Conservation (phyloP, 257 asterid genomes). For the Nicotiana tabacum region DNA sequence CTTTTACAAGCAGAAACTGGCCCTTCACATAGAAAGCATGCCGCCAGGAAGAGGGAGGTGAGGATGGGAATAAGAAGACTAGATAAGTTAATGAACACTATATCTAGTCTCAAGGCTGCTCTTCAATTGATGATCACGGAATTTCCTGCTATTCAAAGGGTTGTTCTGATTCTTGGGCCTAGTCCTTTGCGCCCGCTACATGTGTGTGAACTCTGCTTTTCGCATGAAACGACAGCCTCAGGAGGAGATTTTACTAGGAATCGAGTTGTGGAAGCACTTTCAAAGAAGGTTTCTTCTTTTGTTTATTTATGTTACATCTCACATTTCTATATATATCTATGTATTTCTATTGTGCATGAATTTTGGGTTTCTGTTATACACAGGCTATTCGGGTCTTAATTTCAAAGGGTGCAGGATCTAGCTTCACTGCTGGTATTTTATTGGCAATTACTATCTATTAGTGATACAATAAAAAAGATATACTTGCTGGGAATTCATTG, state of each 20-base stretch:
- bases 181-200: constrained; percentile 83
- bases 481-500: neutral
- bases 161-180: constrained; percentile 70
- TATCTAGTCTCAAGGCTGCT: constrained; percentile 53
- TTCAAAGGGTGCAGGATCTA: constrained; percentile 85
- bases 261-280: constrained; percentile 58
- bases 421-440: constrained; percentile 56
- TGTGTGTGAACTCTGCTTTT: constrained; percentile 67
- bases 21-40: constrained; percentile 52
- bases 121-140: constrained; percentile 60
- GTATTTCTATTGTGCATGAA: neutral
- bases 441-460: neutral
- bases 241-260: constrained; percentile 45
- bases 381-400: constrained; percentile 84
- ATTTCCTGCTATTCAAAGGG: constrained; percentile 48
- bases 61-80: constrained; percentile 70
- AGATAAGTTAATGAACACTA: constrained; percentile 60
- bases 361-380: constrained; percentile 3
- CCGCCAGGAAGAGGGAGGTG: constrained; percentile 78
- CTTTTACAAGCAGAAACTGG: constrained; percentile 46
- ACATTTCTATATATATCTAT: neutral
- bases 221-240: constrained; percentile 30
- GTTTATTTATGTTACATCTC: neutral
- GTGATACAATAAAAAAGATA: neutral
- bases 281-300: constrained; percentile 56